Evolutionary conservation across 75 land plant species (phyloP).

Genomic region (Ceratopteris richardii): DNA sequence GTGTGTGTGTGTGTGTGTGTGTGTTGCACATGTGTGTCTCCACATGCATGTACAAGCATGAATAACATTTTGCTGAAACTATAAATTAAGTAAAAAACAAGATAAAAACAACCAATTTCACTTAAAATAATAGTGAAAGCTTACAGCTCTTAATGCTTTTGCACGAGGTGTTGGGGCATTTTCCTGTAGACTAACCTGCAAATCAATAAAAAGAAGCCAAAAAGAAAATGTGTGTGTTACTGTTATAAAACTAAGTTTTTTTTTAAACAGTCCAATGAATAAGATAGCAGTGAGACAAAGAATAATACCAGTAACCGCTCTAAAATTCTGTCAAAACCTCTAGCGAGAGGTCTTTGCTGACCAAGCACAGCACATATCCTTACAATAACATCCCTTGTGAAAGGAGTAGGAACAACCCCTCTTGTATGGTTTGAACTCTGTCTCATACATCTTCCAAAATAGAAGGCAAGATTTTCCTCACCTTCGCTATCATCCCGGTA

Average conservation of each 20-base stretch:
- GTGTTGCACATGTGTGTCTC: too few relatives aligned
- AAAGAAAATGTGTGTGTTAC: neutral
- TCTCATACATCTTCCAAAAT: conserved; percentile 52
- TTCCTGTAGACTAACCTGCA: conserved; percentile 81
- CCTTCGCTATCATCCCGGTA: conserved; percentile 75
- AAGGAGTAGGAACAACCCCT: conserved; percentile 34
- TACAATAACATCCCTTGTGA: conserved; percentile 67
- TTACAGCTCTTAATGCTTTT: conserved; percentile 94
- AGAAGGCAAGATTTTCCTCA: conserved; percentile 40
- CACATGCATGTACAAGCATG: too few relatives aligned
- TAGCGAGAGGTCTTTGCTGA: conserved; percentile 78
- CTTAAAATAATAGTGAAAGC: conserved; percentile 4
- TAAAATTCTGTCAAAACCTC: conserved; percentile 94
- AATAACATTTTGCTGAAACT: too few relatives aligned
- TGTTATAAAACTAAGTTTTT: neutral
- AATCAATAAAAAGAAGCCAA: conserved; percentile 1
- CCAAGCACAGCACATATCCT: conserved; percentile 70
- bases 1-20: too few relatives aligned
- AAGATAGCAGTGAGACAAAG: too few relatives aligned
- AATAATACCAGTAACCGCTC: conserved; percentile 55
- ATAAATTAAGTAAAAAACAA: too few relatives aligned
- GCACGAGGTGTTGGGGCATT: conserved; percentile 86
- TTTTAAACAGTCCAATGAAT: too few relatives aligned
- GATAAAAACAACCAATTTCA: too few relatives aligned
- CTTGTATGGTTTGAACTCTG: conserved; percentile 58